A percentile compares a stretch with the other conserved stretches of the same genome.
phyloP scores from a whole-genome alignment of 306 rosid genomes.

The Castanea sativa region DNA sequence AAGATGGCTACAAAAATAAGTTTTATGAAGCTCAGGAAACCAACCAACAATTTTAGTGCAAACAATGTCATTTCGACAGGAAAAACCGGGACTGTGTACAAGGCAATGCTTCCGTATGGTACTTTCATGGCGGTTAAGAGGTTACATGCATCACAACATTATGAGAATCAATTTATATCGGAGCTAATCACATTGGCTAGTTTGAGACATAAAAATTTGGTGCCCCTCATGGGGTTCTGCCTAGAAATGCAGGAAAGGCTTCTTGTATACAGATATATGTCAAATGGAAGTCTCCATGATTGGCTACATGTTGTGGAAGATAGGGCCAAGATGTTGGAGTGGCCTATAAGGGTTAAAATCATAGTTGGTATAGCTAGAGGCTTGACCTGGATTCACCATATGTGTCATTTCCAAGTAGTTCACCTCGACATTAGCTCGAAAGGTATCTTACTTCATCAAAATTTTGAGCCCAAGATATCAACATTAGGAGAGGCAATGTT shows the following conservation, averaged over 20 bases:
- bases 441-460: constrained; percentile 26
- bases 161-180: background rate
- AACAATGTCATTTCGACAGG: constrained; percentile 34
- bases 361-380: constrained; percentile 42
- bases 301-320: constrained; percentile 28
- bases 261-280: background rate
- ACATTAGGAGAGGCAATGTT: constrained; percentile 30
- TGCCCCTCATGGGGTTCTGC: constrained; percentile 11
- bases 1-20: constrained; percentile 13
- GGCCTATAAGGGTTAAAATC: background rate
- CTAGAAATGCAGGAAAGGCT: constrained; percentile 7
- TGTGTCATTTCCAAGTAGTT: constrained; percentile 2
- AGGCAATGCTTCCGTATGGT: constrained; percentile 23
- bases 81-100: constrained; percentile 33
- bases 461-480: constrained; percentile 40
- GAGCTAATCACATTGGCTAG: constrained; percentile 25
- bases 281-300: constrained; percentile 37
- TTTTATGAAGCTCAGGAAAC: constrained; percentile 19
- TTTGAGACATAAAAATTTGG: constrained; percentile 22
- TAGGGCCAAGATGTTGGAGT: constrained; percentile 15
- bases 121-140: constrained; percentile 31
- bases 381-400: constrained; percentile 39
- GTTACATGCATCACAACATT: background rate
- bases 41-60: constrained; percentile 25
- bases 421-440: constrained; percentile 22